Conservation (phyloP, 805 yeast species). For the Cyberlindnera amylophila region DNA sequence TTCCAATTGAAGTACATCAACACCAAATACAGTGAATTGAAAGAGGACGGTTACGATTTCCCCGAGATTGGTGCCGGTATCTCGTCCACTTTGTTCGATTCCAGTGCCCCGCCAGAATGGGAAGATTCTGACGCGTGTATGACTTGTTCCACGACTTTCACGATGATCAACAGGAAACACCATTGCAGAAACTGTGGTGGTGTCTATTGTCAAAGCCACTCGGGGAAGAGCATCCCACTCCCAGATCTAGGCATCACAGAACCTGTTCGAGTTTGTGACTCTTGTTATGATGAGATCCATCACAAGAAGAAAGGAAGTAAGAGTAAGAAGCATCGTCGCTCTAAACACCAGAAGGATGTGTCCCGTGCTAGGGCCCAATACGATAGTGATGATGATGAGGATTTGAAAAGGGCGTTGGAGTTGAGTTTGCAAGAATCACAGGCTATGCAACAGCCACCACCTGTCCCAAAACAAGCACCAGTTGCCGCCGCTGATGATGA, state of each 20-base stretch:
- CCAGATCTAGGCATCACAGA: constrained; percentile 83
- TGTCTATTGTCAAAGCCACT: constrained; percentile 81
- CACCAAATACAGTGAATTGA: constrained; percentile 55
- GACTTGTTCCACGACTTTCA: constrained; percentile 80
- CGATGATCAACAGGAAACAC: constrained; percentile 85
- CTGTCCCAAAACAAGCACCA: constrained; percentile 7
- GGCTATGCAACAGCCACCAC: constrained; percentile 27
- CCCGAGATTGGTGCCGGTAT: constrained; percentile 44
- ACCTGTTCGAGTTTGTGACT: constrained; percentile 92
- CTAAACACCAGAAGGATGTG: constrained; percentile 23
- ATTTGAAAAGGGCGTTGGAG: constrained; percentile 71
- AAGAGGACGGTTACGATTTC: constrained; percentile 61
- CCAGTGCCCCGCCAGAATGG: constrained; percentile 97
- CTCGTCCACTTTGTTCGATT: constrained; percentile 61
- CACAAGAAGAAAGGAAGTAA: constrained; percentile 32
- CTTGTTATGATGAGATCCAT: constrained; percentile 66
- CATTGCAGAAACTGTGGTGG: constrained; percentile 98
- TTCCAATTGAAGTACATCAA: constrained; percentile 62
- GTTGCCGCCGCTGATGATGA: constrained; percentile 39
- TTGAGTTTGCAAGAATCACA: constrained; percentile 62
- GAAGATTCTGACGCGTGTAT: constrained; percentile 92
- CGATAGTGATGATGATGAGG: constrained; percentile 65
- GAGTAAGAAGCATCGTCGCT: constrained; percentile 20
- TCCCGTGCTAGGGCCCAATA: constrained; percentile 24
- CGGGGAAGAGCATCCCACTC: constrained; percentile 65